Evolutionary conservation across 108 stramenopile genomes (phyloP), one percentile per base, ranked within the genome.

Genomic region (Skeletonema costatum): DNA sequence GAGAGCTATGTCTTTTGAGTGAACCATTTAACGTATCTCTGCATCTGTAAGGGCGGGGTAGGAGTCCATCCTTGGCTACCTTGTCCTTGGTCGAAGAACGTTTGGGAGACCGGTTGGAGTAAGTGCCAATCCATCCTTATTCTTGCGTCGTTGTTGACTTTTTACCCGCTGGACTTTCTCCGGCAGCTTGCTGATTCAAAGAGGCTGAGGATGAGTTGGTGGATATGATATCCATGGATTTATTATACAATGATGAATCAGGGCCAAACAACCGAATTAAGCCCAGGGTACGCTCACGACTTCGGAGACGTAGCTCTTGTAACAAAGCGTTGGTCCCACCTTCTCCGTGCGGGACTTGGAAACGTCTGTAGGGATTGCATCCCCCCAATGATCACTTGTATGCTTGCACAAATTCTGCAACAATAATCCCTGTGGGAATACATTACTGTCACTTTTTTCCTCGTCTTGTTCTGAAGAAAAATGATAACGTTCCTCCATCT

Each of bases 361-460:
- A 62, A 68, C 0, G 79, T 73, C 39, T 73, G 79, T 14, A 80
- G 38, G 9, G 79, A 74, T 21, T 79, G 78, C 78, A 79, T 79
- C 65, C 78, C 78, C 67, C 78, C 78, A 66, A 79, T 79, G 50
- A 79, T 73, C 33, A 79, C 36, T 79, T 79, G 50, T 79, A 79
- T 7, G 78, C 78, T 31, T 79, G 78, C 36, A 79, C 68, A 58
- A 79, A 79, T 71, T 79, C 78, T 2, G 78, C 71, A 32, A 79
- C 17, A 9, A 73, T 10, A 79, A 30, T 53, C 78, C 78, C 64
- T 68, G 60, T 29, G 60, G 48, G 67, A 60, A 59, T 17, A 53
- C 25, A 48, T 72, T 58, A 2, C 62, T 61, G 4, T 68, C 71
- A 11, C 60, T 66, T 32, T 63, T 66, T 6, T 30, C 56, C 25